phyloP scores from a whole-genome alignment of 2,329 filamentous ascomycete genomes.

The Claviceps sp. region DNA sequence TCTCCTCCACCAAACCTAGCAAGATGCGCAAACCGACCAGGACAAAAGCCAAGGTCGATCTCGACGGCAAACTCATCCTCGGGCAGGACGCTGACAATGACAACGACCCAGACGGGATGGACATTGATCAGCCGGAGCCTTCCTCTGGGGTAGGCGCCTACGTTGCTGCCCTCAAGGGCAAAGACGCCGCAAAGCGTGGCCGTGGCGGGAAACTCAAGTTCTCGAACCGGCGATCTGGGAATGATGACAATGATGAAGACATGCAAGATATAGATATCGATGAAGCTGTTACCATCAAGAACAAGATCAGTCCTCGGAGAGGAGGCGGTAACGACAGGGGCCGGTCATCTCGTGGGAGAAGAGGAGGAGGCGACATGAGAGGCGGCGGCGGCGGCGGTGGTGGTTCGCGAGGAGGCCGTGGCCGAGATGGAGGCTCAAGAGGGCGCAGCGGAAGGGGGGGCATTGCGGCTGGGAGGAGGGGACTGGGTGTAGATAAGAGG shows the following conservation, averaged over 20 bases:
- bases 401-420: constrained; percentile 6
- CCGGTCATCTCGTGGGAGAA: constrained; percentile 19
- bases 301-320: constrained; percentile 28
- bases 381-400: constrained; percentile 13
- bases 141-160: constrained; percentile 54
- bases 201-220: constrained; percentile 59
- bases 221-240: constrained; percentile 44
- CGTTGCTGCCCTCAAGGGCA: constrained; percentile 54
- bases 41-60: constrained; percentile 54
- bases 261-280: constrained; percentile 41
- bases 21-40: constrained; percentile 43
- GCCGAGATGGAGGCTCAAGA: constrained; percentile 19
- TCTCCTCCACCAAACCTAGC: constrained; percentile 76
- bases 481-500: constrained; percentile 37
- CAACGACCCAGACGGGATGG: constrained; percentile 42
- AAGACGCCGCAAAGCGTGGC: constrained; percentile 50
- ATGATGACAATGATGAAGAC: constrained; percentile 33
- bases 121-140: constrained; percentile 49
- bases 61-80: constrained; percentile 71
- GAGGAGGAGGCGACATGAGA: constrained; percentile 14
- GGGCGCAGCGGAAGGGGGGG: constrained; percentile 33
- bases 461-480: constrained; percentile 31
- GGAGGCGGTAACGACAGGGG: constrained; percentile 10
- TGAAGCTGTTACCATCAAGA: constrained; percentile 39
- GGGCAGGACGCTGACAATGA: constrained; percentile 41